These are phyloP conservation scores for Pyropia yezoensis DNA, from an alignment of 23 red algal genomes.

Conservation along the genomic window DNA sequence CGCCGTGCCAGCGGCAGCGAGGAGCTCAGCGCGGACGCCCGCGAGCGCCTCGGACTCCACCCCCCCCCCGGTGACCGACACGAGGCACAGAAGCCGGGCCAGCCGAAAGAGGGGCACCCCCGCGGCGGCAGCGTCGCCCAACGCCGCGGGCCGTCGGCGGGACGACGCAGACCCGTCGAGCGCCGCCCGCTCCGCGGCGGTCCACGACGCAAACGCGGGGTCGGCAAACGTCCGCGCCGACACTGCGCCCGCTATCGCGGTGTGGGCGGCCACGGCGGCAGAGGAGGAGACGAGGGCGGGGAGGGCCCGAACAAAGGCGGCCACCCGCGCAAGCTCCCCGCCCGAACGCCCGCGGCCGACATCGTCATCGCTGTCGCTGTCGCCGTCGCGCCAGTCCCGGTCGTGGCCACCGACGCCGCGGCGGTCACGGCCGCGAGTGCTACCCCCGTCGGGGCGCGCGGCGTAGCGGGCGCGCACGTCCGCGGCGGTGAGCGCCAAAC, in stretches of 20 bases:
- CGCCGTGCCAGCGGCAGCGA: too few relatives aligned
- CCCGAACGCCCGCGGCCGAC: constrained; percentile 23
- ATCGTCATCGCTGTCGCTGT: constrained; percentile 7
- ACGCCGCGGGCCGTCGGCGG: constrained; percentile 9
- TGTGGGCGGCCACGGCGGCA: constrained; percentile 36
- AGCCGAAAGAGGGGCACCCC: constrained; percentile 28
- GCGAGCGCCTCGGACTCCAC: constrained; percentile 23
- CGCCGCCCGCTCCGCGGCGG: constrained; percentile 41
- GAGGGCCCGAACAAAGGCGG: constrained; percentile 39
- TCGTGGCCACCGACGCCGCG: too few relatives aligned
- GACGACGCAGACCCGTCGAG: constrained; percentile 30
- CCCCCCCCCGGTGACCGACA: constrained; percentile 28
- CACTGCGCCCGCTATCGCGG: constrained; percentile 35
- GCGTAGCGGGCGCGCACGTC: constrained; percentile 45
- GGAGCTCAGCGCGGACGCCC: too few relatives aligned
- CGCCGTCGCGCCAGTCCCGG: too few relatives aligned
- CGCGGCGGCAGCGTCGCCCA: constrained; percentile 16
- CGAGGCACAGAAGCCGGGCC: constrained; percentile 31
- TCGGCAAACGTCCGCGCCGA: constrained; percentile 50
- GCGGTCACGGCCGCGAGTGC: too few relatives aligned
- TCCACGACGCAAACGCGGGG: constrained; percentile 25
- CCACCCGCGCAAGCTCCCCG: constrained; percentile 30
- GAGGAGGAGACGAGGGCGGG: constrained; percentile 15
- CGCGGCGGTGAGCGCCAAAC: constrained; percentile 22
- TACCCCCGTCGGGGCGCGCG: constrained; percentile 26